Evolutionary conservation across 768 basidiomycete genomes (phyloP).

Genomic region (Phanerochaete sordida): DNA sequence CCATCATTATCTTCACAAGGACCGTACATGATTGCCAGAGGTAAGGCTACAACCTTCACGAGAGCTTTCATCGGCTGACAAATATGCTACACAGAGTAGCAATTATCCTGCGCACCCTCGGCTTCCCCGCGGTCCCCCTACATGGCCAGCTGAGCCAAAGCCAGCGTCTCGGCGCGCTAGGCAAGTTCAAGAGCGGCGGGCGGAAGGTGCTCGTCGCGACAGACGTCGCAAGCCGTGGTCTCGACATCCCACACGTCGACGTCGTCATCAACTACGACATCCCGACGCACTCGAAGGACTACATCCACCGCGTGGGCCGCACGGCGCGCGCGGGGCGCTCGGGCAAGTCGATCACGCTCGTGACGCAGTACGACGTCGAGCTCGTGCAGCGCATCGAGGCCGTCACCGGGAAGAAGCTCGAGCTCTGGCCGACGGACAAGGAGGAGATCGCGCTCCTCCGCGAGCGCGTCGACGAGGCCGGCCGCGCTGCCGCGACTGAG

Average conservation of each 20-base stretch:
- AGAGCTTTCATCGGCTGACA: background rate
- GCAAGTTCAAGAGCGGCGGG: slow-evolving; percentile 95
- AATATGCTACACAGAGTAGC: slow-evolving; percentile 57
- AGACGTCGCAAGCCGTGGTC: slow-evolving; percentile 91
- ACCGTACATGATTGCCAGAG: slow-evolving; percentile 92
- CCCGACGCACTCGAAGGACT: slow-evolving; percentile 97
- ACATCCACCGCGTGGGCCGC: slow-evolving; percentile 96
- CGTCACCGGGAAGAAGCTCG: slow-evolving; percentile 91
- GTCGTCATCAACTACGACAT: slow-evolving; percentile 98
- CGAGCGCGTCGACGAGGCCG: slow-evolving; percentile 89
- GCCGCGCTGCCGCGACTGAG: slow-evolving; percentile 69
- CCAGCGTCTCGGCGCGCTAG: slow-evolving; percentile 86
- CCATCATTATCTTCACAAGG: slow-evolving; percentile 93
- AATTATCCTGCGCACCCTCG: slow-evolving; percentile 84
- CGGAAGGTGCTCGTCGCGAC: slow-evolving; percentile 91
- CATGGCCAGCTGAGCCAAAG: slow-evolving; percentile 96
- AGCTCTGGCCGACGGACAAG: slow-evolving; percentile 79
- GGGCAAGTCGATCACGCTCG: slow-evolving; percentile 95
- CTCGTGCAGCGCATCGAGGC: slow-evolving; percentile 91
- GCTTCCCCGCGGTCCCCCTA: slow-evolving; percentile 92
- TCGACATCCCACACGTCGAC: slow-evolving; percentile 96
- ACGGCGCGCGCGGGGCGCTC: slow-evolving; percentile 97
- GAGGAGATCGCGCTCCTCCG: slow-evolving; percentile 85
- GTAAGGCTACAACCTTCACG: slow-evolving; percentile 27
- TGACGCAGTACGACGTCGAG: slow-evolving; percentile 98